Conservation (phyloP, 2,329 filamentous ascomycete genomes). For the Moelleriella libera region DNA sequence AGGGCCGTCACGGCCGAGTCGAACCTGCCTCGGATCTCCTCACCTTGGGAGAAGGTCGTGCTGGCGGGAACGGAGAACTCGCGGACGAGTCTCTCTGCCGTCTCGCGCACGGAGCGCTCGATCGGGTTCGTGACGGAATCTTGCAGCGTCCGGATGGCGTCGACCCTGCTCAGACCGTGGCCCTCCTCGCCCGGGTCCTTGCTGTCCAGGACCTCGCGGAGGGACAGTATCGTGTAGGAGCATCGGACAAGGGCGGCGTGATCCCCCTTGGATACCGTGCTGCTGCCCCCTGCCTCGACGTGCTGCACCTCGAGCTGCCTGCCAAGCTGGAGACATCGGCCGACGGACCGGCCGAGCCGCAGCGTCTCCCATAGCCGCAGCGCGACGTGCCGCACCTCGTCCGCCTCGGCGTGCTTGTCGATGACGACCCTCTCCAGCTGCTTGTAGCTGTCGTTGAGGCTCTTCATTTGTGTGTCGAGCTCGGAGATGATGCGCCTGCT, state of each 20-base stretch:
- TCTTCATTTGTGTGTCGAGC: slow-evolving; percentile 66
- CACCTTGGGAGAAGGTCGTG: slow-evolving; percentile 47
- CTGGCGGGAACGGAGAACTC: slow-evolving; percentile 59
- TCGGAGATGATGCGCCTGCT: slow-evolving; percentile 59
- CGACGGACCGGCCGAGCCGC: slow-evolving; percentile 60
- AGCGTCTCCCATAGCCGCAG: slow-evolving; percentile 70
- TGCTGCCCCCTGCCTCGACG: slow-evolving; percentile 40
- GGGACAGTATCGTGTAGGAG: slow-evolving; percentile 60
- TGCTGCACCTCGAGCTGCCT: slow-evolving; percentile 81
- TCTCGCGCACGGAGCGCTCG: slow-evolving; percentile 58
- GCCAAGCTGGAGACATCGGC: slow-evolving; percentile 66
- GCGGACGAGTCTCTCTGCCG: slow-evolving; percentile 64
- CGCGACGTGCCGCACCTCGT: slow-evolving; percentile 66
- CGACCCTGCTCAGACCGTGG: slow-evolving; percentile 58
- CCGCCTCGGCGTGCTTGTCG: slow-evolving; percentile 71
- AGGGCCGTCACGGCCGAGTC: slow-evolving; percentile 63
- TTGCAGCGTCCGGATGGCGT: slow-evolving; percentile 56
- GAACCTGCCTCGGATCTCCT: slow-evolving; percentile 62
- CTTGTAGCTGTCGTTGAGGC: slow-evolving; percentile 71
- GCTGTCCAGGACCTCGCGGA: slow-evolving; percentile 59
- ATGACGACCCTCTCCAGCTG: slow-evolving; percentile 78
- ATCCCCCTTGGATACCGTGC: slow-evolving; percentile 44
- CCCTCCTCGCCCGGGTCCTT: slow-evolving; percentile 61
- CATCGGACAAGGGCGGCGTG: slow-evolving; percentile 71
- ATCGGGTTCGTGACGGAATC: slow-evolving; percentile 55